Evolutionary conservation across 805 yeast genomes (phyloP).

Genomic region (Limtongozyma cylindracea): DNA sequence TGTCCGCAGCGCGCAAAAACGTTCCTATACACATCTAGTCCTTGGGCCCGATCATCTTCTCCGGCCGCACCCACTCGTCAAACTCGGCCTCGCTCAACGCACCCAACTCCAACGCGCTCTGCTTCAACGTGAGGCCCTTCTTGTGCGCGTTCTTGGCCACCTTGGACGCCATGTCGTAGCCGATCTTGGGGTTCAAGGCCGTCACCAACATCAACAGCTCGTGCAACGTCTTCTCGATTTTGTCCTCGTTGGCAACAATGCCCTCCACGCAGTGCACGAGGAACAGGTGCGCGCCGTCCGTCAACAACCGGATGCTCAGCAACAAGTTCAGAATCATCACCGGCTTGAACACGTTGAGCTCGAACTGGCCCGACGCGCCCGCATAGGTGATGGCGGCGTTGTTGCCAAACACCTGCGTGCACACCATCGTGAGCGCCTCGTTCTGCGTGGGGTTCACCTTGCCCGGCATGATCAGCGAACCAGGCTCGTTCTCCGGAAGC

Average conservation of each 20-base stretch:
- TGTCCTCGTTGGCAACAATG: constrained; percentile 66
- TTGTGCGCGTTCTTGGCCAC: constrained; percentile 97
- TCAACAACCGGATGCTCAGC: constrained; percentile 66
- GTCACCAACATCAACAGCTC: constrained; percentile 97
- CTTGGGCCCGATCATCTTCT: constrained; percentile 93
- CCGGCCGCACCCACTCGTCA: constrained; percentile 94
- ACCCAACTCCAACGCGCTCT: constrained; percentile 80
- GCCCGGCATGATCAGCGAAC: constrained; percentile 98
- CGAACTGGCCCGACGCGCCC: constrained; percentile 98
- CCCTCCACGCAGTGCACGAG: constrained; percentile 91
- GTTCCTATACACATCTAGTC: no score
- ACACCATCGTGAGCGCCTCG: constrained; percentile 96
- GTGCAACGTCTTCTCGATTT: constrained; percentile 68
- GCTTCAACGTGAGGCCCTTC: constrained; percentile 88
- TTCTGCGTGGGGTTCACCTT: constrained; percentile 98
- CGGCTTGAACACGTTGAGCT: constrained; percentile 95
- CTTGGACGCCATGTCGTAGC: constrained; percentile 93
- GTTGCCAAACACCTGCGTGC: constrained; percentile 95
- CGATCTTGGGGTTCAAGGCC: constrained; percentile 95
- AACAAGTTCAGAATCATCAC: constrained; percentile 80
- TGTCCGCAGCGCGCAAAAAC: no score
- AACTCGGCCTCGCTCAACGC: constrained; percentile 69
- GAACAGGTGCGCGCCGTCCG: constrained; percentile 79
- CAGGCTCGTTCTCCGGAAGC: constrained; percentile 97
- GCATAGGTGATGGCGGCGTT: constrained; percentile 86